Percentiles rank a stretch among this genome's conserved stretches.
Evolutionary conservation across 257 asterid species (phyloP).

Genomic region (Cynanchum wilfordii): DNA sequence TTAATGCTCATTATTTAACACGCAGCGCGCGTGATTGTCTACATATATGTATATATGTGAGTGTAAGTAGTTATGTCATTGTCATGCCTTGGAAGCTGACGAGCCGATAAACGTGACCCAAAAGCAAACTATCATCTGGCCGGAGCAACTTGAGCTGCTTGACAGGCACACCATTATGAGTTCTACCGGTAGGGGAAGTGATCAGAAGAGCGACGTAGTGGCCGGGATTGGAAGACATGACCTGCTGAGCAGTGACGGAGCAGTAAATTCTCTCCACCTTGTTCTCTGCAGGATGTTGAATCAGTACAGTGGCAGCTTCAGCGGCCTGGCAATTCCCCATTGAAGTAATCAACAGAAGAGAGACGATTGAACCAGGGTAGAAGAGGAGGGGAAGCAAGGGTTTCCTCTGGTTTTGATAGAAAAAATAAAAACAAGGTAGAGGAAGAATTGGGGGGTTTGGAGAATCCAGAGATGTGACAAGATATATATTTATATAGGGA

Average conservation of each 20-base stretch:
- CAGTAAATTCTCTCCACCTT: conserved; percentile 69
- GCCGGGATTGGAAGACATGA: conserved; percentile 76
- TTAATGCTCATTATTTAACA: too few species aligned
- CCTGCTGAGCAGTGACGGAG: conserved; percentile 59
- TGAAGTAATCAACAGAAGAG: neutral
- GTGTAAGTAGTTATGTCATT: neutral
- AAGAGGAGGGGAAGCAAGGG: too few species aligned
- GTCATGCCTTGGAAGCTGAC: conserved; percentile 67
- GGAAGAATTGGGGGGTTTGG: conserved; percentile 3
- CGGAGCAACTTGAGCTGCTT: conserved; percentile 79
- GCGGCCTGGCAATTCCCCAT: conserved; percentile 97
- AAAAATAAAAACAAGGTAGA: neutral
- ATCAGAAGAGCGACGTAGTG: conserved; percentile 74
- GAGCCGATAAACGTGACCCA: conserved; percentile 80
- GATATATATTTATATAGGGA: neutral
- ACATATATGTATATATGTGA: too few species aligned
- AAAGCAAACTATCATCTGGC: conserved; percentile 59
- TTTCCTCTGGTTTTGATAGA: too few species aligned
- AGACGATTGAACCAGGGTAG: neutral
- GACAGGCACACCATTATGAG: conserved; percentile 43
- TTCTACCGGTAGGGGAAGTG: conserved; percentile 27
- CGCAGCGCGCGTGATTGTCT: too few species aligned
- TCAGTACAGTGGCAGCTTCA: conserved; percentile 78
- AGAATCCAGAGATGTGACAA: conserved; percentile 29
- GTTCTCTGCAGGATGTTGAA: conserved; percentile 54